Conservation (phyloP, 139 green algal species). For the Microglena sp. region DNA sequence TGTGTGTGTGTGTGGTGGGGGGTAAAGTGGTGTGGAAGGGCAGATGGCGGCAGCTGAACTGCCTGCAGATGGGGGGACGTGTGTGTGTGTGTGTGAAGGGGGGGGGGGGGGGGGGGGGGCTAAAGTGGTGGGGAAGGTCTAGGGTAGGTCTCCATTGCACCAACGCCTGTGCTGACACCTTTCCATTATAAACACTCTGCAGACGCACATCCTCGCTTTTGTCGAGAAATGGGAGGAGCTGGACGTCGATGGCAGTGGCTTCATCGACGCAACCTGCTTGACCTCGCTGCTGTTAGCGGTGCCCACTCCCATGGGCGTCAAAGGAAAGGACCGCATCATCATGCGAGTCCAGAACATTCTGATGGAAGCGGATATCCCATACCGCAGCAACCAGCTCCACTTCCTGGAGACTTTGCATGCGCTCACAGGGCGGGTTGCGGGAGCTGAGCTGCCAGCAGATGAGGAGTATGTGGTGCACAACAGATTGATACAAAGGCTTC, state of each 20-base stretch:
- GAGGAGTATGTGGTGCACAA: slow-evolving; percentile 19
- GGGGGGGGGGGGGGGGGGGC: too few relatives aligned
- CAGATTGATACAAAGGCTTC: slow-evolving; percentile 14
- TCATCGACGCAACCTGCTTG: slow-evolving; percentile 35
- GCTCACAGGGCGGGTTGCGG: slow-evolving; percentile 37
- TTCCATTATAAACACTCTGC: background rate
- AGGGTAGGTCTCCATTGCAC: too few relatives aligned
- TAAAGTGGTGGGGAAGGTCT: too few relatives aligned
- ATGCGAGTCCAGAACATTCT: slow-evolving; percentile 32
- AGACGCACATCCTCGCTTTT: background rate
- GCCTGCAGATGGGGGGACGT: too few relatives aligned
- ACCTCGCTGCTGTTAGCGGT: slow-evolving; percentile 4
- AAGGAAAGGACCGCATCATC: background rate
- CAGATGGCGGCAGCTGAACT: too few relatives aligned
- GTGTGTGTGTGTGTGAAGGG: too few relatives aligned
- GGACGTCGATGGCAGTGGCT: slow-evolving; percentile 35
- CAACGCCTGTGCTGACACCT: background rate
- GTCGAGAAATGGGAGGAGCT: slow-evolving; percentile 35
- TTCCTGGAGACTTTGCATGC: slow-evolving; percentile 60
- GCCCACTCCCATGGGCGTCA: slow-evolving; percentile 12
- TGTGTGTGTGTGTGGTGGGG: too few relatives aligned
- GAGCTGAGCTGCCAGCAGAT: slow-evolving; percentile 17
- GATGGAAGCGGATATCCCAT: slow-evolving; percentile 36
- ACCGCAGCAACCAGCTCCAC: slow-evolving; percentile 30
- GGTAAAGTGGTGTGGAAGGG: too few relatives aligned